Conservation (phyloP, 2,329 filamentous ascomycete species). For the Dichotomopilus funicola region DNA sequence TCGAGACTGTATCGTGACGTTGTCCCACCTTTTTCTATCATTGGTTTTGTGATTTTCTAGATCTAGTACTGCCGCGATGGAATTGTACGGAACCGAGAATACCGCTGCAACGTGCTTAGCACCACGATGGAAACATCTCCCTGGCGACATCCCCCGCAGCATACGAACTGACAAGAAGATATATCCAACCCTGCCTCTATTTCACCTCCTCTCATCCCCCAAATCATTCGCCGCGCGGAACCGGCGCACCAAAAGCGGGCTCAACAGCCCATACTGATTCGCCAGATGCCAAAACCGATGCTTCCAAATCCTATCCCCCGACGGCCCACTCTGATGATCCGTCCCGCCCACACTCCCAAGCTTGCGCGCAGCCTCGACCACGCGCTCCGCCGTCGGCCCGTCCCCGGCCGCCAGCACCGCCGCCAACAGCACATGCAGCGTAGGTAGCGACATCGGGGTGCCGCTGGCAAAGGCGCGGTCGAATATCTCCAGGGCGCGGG, state of each 20-base stretch:
- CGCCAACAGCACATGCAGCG: conserved; percentile 38
- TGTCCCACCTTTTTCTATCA: no score
- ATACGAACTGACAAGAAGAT: background rate
- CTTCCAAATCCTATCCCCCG: conserved; percentile 34
- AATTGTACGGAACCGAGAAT: no score
- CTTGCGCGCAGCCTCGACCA: conserved; percentile 25
- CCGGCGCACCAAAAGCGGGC: conserved; percentile 8
- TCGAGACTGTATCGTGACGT: no score
- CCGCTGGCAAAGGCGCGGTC: conserved; percentile 37
- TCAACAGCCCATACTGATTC: conserved; percentile 34
- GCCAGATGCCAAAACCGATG: conserved; percentile 48
- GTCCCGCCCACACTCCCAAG: conserved; percentile 21
- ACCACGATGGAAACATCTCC: no score
- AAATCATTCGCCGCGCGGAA: conserved; percentile 6
- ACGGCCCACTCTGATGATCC: conserved; percentile 2
- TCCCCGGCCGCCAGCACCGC: conserved; percentile 23
- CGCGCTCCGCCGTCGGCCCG: conserved; percentile 19
- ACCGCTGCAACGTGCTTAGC: no score
- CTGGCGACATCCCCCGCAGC: no score
- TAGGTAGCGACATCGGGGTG: conserved; percentile 36
- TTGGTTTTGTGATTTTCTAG: no score
- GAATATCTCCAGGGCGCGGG: conserved; percentile 44
- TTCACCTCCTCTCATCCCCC: background rate
- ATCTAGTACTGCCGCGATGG: no score
- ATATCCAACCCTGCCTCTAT: background rate